Conservation (phyloP, 306 rosid species). For the Bauhinia variegata region DNA sequence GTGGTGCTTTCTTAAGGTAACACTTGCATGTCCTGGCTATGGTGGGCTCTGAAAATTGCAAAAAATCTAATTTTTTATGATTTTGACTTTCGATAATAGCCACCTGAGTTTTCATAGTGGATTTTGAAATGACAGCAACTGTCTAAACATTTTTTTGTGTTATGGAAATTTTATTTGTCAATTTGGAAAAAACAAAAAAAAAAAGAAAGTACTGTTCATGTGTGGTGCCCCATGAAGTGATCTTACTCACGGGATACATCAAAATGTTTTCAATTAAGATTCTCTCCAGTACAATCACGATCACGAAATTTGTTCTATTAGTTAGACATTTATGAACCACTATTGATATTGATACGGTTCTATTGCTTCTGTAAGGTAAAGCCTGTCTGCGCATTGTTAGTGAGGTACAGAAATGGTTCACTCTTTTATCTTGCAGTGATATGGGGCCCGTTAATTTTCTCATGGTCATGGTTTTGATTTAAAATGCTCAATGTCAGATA, state of each 20-base stretch:
- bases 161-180: conserved; percentile 1
- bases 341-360: background rate
- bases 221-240: background rate
- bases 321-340: background rate
- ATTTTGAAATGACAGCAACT: conserved; percentile 40
- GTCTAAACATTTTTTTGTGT: conserved; percentile 29
- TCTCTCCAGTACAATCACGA: conserved; percentile 22
- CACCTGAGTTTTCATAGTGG: conserved; percentile 42
- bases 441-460: conserved; percentile 19
- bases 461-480: conserved; percentile 41
- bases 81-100: conserved; percentile 34
- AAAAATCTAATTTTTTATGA: conserved; percentile 36
- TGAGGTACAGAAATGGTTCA: background rate
- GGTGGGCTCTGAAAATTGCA: conserved; percentile 25
- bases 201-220: conserved; percentile 9
- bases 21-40: conserved; percentile 1
- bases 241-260: conserved; percentile 36
- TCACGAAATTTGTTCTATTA: conserved; percentile 15
- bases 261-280: conserved; percentile 11
- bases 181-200: background rate
- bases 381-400: background rate
- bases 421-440: background rate
- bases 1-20: conserved; percentile 30
- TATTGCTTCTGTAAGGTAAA: background rate
- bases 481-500: conserved; percentile 34